A percentile compares a stretch with the other conserved stretches of the same genome.
These are phyloP conservation scores for Pichia terricola DNA, from an alignment of 1,139 yeast genomes.

Conservation along the genomic window DNA sequence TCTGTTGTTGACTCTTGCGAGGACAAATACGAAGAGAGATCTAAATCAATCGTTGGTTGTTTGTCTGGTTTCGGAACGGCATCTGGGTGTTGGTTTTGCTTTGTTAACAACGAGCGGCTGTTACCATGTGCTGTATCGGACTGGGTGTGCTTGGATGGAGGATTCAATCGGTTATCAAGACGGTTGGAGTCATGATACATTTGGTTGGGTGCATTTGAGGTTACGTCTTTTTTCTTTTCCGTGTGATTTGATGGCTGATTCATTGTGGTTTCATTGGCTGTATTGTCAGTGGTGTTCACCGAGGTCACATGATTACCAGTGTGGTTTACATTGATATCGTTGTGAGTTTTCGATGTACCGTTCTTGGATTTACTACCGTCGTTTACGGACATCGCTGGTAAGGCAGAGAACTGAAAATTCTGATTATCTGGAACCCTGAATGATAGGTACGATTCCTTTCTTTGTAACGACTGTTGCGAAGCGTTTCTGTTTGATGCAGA, in stretches of 20 bases:
- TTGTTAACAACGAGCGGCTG: background rate
- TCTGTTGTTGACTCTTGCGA: constrained; percentile 30
- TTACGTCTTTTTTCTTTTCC: too few relatives aligned
- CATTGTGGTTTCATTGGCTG: background rate
- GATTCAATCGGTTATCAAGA: too few relatives aligned
- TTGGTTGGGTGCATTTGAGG: too few relatives aligned
- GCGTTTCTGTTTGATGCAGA: constrained; percentile 3
- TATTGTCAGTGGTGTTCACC: background rate
- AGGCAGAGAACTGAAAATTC: background rate
- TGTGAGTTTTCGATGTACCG: too few relatives aligned
- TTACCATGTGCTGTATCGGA: too few relatives aligned
- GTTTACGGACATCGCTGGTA: too few relatives aligned
- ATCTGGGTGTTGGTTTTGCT: background rate
- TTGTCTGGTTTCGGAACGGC: background rate
- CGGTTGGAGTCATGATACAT: too few relatives aligned
- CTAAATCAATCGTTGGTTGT: constrained; percentile 3
- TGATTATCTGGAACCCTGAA: constrained; percentile 8
- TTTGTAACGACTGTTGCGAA: constrained; percentile 13
- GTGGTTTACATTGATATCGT: too few relatives aligned
- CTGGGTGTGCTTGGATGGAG: too few relatives aligned
- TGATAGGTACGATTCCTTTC: constrained; percentile 16
- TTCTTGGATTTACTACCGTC: too few relatives aligned
- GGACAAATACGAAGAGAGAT: constrained; percentile 16
- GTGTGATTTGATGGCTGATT: background rate
- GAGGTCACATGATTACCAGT: too few relatives aligned